Evolutionary conservation across 1,284 basidiomycete species (phyloP).

Genomic region (Entoloma clypeatum): DNA sequence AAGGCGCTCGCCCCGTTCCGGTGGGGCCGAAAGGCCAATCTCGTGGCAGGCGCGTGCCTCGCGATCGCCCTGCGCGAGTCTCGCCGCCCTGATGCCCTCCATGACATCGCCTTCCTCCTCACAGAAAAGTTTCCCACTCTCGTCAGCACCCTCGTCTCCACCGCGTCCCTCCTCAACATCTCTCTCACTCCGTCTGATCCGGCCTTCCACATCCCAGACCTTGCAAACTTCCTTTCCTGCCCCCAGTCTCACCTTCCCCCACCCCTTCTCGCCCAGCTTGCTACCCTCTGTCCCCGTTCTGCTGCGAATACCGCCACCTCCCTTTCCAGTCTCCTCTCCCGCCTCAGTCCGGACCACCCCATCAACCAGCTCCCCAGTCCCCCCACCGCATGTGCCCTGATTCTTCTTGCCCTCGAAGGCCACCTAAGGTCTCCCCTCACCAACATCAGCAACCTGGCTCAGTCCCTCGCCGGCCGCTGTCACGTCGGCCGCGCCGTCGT

Average conservation of each 20-base stretch:
- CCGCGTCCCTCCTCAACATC: conserved; percentile 46
- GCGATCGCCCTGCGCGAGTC: conserved; percentile 66
- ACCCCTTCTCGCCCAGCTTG: conserved; percentile 37
- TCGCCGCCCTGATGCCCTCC: conserved; percentile 58
- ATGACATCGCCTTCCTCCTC: conserved; percentile 63
- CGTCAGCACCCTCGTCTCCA: conserved; percentile 50
- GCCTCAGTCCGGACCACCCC: conserved; percentile 33
- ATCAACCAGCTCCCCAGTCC: conserved; percentile 37
- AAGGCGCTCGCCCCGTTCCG: conserved; percentile 52
- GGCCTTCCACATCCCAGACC: conserved; percentile 36
- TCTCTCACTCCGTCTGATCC: conserved; percentile 43
- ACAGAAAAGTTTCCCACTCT: conserved; percentile 50
- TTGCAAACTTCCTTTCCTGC: conserved; percentile 46
- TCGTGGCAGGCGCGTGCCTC: conserved; percentile 61
- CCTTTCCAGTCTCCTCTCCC: conserved; percentile 49
- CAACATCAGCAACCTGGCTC: conserved; percentile 50
- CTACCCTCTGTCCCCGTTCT: conserved; percentile 39
- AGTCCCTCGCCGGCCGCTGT: conserved; percentile 48
- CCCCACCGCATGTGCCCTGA: conserved; percentile 61
- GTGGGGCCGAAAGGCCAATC: conserved; percentile 68
- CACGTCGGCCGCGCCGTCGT: conserved; percentile 50
- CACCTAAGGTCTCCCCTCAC: conserved; percentile 53
- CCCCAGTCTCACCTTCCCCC: conserved; percentile 36
- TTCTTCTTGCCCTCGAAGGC: conserved; percentile 71
- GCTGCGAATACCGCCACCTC: conserved; percentile 53